Conservation (phyloP, 106 monocot species). For the Chionographis japonica region DNA sequence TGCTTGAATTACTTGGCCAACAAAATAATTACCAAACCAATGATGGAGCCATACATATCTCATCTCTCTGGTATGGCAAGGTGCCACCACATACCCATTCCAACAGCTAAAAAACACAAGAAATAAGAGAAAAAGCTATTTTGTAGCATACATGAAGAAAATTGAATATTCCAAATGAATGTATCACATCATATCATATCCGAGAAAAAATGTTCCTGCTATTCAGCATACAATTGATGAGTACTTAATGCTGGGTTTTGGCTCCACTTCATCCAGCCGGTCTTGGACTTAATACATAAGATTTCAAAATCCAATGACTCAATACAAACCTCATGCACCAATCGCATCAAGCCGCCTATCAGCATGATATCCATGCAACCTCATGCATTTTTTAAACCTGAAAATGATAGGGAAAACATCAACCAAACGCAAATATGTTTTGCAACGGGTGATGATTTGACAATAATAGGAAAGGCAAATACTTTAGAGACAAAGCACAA, state of each 20-base stretch:
- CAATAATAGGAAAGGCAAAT: neutral
- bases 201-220: neutral
- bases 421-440: no score
- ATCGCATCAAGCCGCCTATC: constrained; percentile 97
- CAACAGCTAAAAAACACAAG: neutral
- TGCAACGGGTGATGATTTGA: no score
- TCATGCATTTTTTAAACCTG: constrained; percentile 98
- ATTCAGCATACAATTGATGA: neutral
- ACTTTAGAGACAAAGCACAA: no score
- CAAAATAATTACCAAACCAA: neutral
- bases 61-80: no score
- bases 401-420: neutral
- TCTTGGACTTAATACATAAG: no score
- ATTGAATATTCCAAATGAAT: neutral
- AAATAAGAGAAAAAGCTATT: no score
- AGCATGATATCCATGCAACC: constrained; percentile 55
- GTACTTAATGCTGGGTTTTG: no score
- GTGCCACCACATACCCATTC: neutral
- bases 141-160: neutral
- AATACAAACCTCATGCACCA: no score
- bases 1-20: no score
- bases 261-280: no score
- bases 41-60: neutral
- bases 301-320: no score
- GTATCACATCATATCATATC: no score